Conservation (phyloP, 805 yeast genomes). For the Metschnikowia noctiluminum region DNA sequence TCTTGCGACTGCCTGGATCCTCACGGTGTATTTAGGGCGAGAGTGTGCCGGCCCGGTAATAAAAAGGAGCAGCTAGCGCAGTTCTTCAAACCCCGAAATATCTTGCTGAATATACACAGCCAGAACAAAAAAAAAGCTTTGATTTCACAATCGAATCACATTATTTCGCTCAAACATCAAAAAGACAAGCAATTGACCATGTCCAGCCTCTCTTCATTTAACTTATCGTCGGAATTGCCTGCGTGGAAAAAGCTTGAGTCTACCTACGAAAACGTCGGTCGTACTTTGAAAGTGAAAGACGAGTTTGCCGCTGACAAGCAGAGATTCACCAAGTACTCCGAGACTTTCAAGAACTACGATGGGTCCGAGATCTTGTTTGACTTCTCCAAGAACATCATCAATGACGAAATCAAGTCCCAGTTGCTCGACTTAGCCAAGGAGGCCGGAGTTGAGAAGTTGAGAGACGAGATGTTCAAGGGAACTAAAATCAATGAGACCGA, state of each 20-base stretch:
- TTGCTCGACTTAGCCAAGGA: conserved; percentile 83
- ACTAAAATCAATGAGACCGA: conserved; percentile 94
- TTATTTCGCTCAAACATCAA: too few species aligned
- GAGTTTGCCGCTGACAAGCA: conserved; percentile 72
- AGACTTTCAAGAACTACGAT: conserved; percentile 79
- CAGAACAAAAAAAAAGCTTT: not conserved
- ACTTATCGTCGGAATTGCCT: conserved; percentile 67
- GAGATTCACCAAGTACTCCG: conserved; percentile 74
- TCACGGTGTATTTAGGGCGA: conserved; percentile 9
- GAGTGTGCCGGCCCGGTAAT: conserved; percentile 11
- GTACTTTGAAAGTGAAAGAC: conserved; percentile 66
- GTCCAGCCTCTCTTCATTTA: conserved; percentile 35
- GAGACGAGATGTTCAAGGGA: conserved; percentile 92
- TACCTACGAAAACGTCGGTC: conserved; percentile 67
- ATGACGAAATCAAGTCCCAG: conserved; percentile 70
- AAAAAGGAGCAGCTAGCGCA: not conserved
- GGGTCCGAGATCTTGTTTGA: conserved; percentile 89
- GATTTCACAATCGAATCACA: too few species aligned
- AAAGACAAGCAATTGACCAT: conserved; percentile 8
- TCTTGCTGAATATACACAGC: not conserved
- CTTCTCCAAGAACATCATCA: conserved; percentile 89
- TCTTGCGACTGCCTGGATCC: conserved; percentile 1
- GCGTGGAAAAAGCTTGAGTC: conserved; percentile 80
- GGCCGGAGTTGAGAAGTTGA: conserved; percentile 79
- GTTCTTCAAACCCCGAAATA: not conserved